Base-by-base conservation (phyloP, 106 monocot species). In the Ottelia alismoides region DNA sequence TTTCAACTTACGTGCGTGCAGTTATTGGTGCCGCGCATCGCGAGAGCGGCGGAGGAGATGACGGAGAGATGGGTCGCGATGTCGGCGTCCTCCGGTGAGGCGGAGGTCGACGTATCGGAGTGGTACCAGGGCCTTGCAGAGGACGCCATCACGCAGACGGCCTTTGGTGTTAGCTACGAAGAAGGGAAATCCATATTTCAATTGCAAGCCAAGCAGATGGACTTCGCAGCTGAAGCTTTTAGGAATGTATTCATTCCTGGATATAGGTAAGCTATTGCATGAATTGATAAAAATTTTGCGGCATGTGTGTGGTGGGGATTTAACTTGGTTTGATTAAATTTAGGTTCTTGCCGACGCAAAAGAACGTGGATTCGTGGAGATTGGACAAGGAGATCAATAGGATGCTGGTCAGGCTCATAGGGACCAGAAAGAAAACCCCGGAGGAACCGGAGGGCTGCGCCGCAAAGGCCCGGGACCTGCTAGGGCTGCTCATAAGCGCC, bases 321-420 rank as follows among this genome's bases (percentile, higher is more conserved):
- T 48, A 18, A n/a, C n/a, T n/a, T 48, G 3, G 3, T 3, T 9
- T 48, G 18, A 2, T n/a, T 18, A 26, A 25, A 12, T 14, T 20
- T 32, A 87, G 86, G 49, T 87, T 78, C 58, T 27, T 87, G 27
- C 87, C 87, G 19, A 81, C 78, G 46, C 70, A 72, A 26, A 72
- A 43, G 46, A 87, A 87, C 56, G 27, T 53, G 22, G 68, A 16
- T 19, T 74, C 65, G 7, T 87, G 87, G 87, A 81, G 58, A 30
- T 56, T 87, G n/a, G 74, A 82, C 27, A 78, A 69, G 46, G 87
- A 87, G 55, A 87, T 87, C 25, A 65, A 49, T 49, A 57, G 52
- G 45, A 67, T 28, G 5, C 22, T 87, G 24, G 25, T 62, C 7
- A 46, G 29, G 56, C 55, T 87, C 24, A 78, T 87, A 22, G 50